These are phyloP conservation scores for Taxawa tesnikishii DNA, from an alignment of 2,329 filamentous ascomycete species.

Conservation along the genomic window DNA sequence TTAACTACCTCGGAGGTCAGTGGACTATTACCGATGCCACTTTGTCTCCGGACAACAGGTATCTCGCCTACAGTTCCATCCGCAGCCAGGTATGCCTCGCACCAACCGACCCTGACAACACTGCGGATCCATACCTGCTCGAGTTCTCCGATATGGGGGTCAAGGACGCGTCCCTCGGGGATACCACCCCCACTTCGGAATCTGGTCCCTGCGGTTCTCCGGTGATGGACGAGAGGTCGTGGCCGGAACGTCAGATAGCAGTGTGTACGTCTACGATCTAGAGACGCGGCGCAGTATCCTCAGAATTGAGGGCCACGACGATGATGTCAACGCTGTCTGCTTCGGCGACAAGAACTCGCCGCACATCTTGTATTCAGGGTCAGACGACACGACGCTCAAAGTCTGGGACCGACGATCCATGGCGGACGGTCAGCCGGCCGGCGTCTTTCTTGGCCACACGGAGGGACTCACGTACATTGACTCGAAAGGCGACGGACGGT, in stretches of 20 bases:
- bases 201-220: constrained; percentile 88
- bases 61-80: constrained; percentile 85
- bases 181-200: constrained; percentile 28
- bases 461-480: constrained; percentile 56
- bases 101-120: constrained; percentile 72
- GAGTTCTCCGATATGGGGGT: constrained; percentile 52
- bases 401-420: constrained; percentile 83
- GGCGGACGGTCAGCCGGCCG: constrained; percentile 48
- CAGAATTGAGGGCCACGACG: constrained; percentile 61
- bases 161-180: constrained; percentile 14
- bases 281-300: constrained; percentile 67
- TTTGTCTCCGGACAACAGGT: constrained; percentile 81
- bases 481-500: constrained; percentile 78
- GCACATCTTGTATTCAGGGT: constrained; percentile 91
- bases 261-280: constrained; percentile 85
- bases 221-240: constrained; percentile 85
- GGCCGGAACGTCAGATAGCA: constrained; percentile 67
- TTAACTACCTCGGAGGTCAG: constrained; percentile 82
- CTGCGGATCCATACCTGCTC: constrained; percentile 66
- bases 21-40: constrained; percentile 97
- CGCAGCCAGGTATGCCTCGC: constrained; percentile 73
- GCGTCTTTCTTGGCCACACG: constrained; percentile 53
- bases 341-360: constrained; percentile 82
- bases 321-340: constrained; percentile 94
- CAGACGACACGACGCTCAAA: constrained; percentile 85